Evolutionary conservation across 2,329 filamentous ascomycete species (phyloP).

Genomic region (Fusarium papillatum): DNA sequence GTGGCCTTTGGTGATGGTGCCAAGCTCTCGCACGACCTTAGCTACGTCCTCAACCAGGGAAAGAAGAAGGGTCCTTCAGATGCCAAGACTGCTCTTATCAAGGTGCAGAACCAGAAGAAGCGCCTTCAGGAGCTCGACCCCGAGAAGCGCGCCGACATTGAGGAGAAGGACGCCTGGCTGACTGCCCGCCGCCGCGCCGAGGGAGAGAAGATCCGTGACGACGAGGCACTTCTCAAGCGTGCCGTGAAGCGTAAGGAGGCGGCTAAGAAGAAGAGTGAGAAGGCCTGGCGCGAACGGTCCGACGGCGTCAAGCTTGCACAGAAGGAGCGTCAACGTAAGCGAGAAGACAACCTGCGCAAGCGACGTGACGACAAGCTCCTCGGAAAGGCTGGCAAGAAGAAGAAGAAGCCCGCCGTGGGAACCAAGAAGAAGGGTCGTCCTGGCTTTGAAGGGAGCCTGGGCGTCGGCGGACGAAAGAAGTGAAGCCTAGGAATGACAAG

Average conservation of each 20-base stretch:
- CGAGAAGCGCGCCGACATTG: conserved; percentile 86
- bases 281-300: conserved; percentile 84
- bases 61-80: conserved; percentile 90
- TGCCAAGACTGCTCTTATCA: conserved; percentile 86
- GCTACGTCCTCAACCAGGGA: conserved; percentile 63
- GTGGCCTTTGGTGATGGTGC: conserved; percentile 93
- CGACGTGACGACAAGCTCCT: conserved; percentile 79
- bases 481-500: conserved; percentile 36
- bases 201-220: conserved; percentile 90
- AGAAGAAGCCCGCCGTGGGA: conserved; percentile 52
- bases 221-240: conserved; percentile 91
- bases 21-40: conserved; percentile 80
- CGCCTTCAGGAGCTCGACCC: conserved; percentile 82
- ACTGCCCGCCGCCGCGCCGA: conserved; percentile 90
- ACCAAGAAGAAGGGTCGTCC: conserved; percentile 66
- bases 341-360: conserved; percentile 83
- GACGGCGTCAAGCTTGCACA: conserved; percentile 82
- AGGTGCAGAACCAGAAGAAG: conserved; percentile 87
- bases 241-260: conserved; percentile 94
- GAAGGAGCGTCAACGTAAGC: conserved; percentile 85
- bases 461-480: conserved; percentile 65
- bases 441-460: conserved; percentile 79
- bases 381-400: conserved; percentile 72
- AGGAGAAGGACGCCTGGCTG: conserved; percentile 95
- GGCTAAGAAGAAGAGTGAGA: conserved; percentile 90